Percentiles rank a stretch among this genome's conserved stretches.
phyloP scores from a whole-genome alignment of 2,329 filamentous ascomycete genomes.

The Cadophora sp. region DNA sequence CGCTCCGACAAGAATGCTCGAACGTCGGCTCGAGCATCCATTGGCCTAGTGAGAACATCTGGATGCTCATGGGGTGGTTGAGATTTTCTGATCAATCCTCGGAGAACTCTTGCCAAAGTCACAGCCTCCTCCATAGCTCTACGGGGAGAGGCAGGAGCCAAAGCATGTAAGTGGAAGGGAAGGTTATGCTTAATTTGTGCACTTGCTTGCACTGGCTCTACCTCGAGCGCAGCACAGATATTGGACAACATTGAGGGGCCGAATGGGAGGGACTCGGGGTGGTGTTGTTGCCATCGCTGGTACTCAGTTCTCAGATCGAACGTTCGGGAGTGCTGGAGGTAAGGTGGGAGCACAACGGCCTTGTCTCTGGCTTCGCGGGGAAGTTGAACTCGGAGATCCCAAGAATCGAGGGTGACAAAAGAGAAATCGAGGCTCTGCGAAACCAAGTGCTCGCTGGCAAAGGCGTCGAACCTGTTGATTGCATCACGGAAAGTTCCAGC shows the following conservation, averaged over 20 bases:
- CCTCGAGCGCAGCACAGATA: constrained; percentile 97
- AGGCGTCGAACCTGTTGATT: constrained; percentile 92
- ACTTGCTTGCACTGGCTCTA: constrained; percentile 96
- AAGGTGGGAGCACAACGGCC: constrained; percentile 93
- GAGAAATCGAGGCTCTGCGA: constrained; percentile 95
- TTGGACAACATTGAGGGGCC: constrained; percentile 95
- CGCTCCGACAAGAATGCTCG: constrained; percentile 94
- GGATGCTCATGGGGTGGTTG: constrained; percentile 93
- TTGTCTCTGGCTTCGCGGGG: constrained; percentile 98
- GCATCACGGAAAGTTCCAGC: constrained; percentile 97
- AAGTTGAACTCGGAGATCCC: constrained; percentile 97
- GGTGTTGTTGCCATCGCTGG: constrained; percentile 97
- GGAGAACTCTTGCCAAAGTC: constrained; percentile 89
- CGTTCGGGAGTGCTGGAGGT: constrained; percentile 95
- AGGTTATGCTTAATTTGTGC: constrained; percentile 99
- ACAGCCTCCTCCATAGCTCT: constrained; percentile 98
- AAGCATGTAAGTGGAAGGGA: constrained; percentile 94
- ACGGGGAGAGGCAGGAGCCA: constrained; percentile 92
- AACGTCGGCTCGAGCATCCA: constrained; percentile 96
- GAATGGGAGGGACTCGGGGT: constrained; percentile 96
- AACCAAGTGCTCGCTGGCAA: constrained; percentile 89
- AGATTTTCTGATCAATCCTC: constrained; percentile 93
- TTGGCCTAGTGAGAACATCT: constrained; percentile 91
- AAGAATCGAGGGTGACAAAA: constrained; percentile 97
- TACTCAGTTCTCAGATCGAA: constrained; percentile 98